Evolutionary conservation across 2,329 filamentous ascomycete species (phyloP).

Genomic region (Plenodomus tracheiphilus): DNA sequence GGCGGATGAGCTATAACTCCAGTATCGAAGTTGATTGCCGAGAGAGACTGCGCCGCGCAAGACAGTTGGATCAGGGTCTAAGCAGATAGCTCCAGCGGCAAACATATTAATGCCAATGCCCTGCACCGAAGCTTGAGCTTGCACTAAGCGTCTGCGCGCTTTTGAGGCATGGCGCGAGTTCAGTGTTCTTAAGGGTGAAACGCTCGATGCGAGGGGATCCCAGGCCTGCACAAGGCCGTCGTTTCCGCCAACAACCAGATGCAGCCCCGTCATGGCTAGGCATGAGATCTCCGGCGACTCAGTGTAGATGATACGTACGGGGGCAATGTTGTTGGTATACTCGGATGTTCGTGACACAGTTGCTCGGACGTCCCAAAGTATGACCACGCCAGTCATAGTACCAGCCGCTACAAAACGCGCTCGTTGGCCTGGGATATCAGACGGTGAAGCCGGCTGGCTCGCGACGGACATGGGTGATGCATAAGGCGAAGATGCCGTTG

Average conservation of each 20-base stretch:
- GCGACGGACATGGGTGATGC: constrained; percentile 58
- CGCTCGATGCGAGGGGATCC: constrained; percentile 86
- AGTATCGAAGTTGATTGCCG: constrained; percentile 85
- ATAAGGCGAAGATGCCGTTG: constrained; percentile 57
- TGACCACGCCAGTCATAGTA: constrained; percentile 73
- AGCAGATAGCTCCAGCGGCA: constrained; percentile 78
- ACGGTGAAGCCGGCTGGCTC: constrained; percentile 47
- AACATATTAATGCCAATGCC: constrained; percentile 75
- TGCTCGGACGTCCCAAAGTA: constrained; percentile 84
- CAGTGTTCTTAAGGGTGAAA: constrained; percentile 79
- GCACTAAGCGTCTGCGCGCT: constrained; percentile 73
- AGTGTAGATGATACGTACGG: constrained; percentile 82
- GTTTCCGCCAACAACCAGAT: constrained; percentile 89
- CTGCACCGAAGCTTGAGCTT: constrained; percentile 68
- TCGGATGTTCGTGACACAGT: constrained; percentile 58
- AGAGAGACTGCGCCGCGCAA: constrained; percentile 86
- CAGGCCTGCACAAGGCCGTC: constrained; percentile 95
- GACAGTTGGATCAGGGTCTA: constrained; percentile 85
- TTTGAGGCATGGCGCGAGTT: constrained; percentile 83
- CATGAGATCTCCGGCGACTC: constrained; percentile 87
- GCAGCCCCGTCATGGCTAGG: constrained; percentile 80
- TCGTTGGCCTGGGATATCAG: constrained; percentile 81
- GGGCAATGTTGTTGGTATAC: constrained; percentile 63
- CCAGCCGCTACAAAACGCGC: constrained; percentile 81
- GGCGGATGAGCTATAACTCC: constrained; percentile 85